These are phyloP conservation scores for Solanum dulcamara DNA, from an alignment of 257 asterid species.

Conservation along the genomic window DNA sequence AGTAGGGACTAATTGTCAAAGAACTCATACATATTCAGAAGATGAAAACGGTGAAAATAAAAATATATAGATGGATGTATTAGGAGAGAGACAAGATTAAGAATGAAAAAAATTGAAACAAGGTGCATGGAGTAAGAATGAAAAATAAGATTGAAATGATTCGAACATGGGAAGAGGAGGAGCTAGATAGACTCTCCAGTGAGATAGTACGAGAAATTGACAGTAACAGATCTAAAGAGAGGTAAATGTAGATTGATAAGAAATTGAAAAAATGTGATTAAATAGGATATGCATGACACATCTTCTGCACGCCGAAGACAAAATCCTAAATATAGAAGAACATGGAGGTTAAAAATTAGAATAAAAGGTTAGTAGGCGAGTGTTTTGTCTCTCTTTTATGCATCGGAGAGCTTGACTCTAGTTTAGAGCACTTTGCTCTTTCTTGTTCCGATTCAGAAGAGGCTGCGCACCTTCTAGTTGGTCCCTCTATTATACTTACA, in stretches of 20 bases:
- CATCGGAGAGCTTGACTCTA: not conserved
- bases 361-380: not conserved
- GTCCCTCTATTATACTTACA: not conserved
- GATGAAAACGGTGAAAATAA: not conserved
- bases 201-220: not conserved
- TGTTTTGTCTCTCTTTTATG: not conserved
- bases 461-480: too few species aligned
- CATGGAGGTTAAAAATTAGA: not conserved
- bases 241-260: not conserved
- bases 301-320: not conserved
- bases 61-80: not conserved
- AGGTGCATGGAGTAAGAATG: not conserved
- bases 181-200: not conserved
- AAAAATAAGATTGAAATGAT: not conserved
- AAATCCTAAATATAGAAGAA: not conserved
- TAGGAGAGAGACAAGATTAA: not conserved
- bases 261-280: not conserved
- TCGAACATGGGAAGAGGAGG: not conserved
- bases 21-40: not conserved
- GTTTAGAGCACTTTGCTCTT: not conserved
- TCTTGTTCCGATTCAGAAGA: too few species aligned
- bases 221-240: not conserved
- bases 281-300: not conserved
- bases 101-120: not conserved
- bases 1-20: not conserved